phyloP scores from a whole-genome alignment of 768 basidiomycete species.

The Candolleomyces efflorescens region DNA sequence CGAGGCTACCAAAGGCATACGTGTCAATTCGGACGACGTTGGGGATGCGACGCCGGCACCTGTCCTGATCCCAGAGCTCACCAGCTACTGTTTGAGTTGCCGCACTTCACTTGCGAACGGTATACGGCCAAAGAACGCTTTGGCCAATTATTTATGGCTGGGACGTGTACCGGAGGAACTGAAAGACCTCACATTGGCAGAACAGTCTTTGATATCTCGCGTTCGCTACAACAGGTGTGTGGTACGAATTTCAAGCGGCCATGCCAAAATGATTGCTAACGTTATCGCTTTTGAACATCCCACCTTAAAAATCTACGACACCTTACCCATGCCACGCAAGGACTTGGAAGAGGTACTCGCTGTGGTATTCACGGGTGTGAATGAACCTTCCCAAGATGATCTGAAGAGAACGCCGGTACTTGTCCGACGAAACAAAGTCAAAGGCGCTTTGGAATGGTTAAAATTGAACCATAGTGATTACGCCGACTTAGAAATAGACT shows the following conservation, averaged over 20 bases:
- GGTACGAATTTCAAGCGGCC: background rate
- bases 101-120: too few species aligned
- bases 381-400: constrained; percentile 20
- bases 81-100: too few species aligned
- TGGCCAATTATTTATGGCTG: constrained; percentile 3
- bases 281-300: constrained; percentile 3
- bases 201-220: background rate
- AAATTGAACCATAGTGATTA: constrained; percentile 32
- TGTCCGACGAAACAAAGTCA: constrained; percentile 21
- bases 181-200: background rate
- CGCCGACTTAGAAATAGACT: constrained; percentile 24
- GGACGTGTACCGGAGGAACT: background rate
- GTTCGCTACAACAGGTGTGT: constrained; percentile 3
- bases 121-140: background rate
- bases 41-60: too few species aligned
- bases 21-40: too few species aligned
- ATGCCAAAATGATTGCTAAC: constrained; percentile 1
- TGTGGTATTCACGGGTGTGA: constrained; percentile 27
- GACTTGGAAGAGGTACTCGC: constrained; percentile 29
- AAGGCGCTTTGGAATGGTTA: constrained; percentile 28
- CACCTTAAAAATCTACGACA: background rate
- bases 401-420: constrained; percentile 22
- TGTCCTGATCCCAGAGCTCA: too few species aligned
- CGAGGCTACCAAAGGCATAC: too few species aligned
- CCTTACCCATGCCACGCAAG: background rate